Base-by-base conservation (phyloP, 2,329 filamentous ascomycete species). In the Uncinocarpus reesii region DNA sequence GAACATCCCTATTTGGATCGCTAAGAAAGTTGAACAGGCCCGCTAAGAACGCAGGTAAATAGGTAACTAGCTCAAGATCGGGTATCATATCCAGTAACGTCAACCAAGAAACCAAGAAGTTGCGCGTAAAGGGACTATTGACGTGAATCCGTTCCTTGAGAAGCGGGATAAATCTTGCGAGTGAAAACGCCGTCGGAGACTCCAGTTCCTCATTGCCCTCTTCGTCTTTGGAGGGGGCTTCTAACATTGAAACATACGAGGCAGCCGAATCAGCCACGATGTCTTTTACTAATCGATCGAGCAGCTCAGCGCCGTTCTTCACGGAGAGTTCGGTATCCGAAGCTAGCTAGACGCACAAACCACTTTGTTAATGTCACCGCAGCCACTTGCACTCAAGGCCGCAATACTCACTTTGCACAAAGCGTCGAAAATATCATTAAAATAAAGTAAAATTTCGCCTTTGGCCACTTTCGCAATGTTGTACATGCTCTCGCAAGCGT, bases 381-480 rank as follows among this genome's bases (percentile, higher is more conserved):
- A 8, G 47, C 54, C 26, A 53, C 52, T 18, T 46, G n/a, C 42
- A 58, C 24, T n/a, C n/a, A 56, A 47, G 43, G 34, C 11, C 13
- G 20, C 29, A 47, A n/a, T 35, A 51, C 69, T 53, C 71, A 93
- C 88, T 78, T 95, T 96, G 72, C 89, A 95, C 47, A 98, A 73
- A 18, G 92, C 88, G 70, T 98, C 92, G 62, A 98, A 98, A 54
- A 98, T 92, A 60, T 93, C 85, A 68, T 98, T 98, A 69, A 98
- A 98, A 72, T 95, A 98, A 34, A 93, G 79, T 55, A 98, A 69
- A 16, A 98, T 92, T 68, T 98, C 92, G 31, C 93, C 92, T 69
- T 98, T 98, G 52, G 90, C 92, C 41, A 98, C 92, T 70, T 98
- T 98, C 62, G 92, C 89, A 62, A 98, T 98, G 68, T 98, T 98